Base-by-base conservation (phyloP, 83 land plant species). In the Thuja plicata region DNA sequence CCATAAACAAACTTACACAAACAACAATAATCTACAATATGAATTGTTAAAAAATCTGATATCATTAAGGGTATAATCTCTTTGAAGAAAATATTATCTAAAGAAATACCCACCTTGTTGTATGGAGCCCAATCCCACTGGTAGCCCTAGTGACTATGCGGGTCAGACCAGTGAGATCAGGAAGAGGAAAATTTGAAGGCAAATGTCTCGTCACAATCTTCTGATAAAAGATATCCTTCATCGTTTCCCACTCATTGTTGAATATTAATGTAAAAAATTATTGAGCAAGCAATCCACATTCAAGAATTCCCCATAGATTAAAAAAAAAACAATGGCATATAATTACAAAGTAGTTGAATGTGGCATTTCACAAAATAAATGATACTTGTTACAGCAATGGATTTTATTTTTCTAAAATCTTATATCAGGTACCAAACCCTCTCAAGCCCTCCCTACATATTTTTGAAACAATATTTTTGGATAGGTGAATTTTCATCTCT, bases 121-220 rank as follows among this genome's bases (percentile, higher is more conserved):
- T 93, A 55, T 92, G 88, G 73, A 93, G 93, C 32, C 95, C 95
- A 48, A 93, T 94, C 48, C 94, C 95, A 66, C 93, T 92, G 86
- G 95, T 94, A 70, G 93, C 90, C 24, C 95, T 94, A 4, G 95
- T 93, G 89, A 94, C 91, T 46, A 94, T 89, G 87, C 90, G 89
- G 9, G 94, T 82, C 15, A 89, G 13, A 83, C 88, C 90, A 38
- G 92, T 66, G 8, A 94, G 86, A 54, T 81, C 16, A 16, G 94
- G 91, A n/a, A 91, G 85, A 3, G 73, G 86, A 40, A 91, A 90
- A 40, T 62, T 88, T 24, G 90, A 55, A 46, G 94, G 93, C 0
- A 94, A 88, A 88, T 93, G 89, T 38, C 27, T 62, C 8, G 91
- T 60, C 27, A 84, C 12, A 12, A 85, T 66, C 46, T 88, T 88